Conservation (phyloP, 768 basidiomycete species). For the Amanita rimosa region DNA sequence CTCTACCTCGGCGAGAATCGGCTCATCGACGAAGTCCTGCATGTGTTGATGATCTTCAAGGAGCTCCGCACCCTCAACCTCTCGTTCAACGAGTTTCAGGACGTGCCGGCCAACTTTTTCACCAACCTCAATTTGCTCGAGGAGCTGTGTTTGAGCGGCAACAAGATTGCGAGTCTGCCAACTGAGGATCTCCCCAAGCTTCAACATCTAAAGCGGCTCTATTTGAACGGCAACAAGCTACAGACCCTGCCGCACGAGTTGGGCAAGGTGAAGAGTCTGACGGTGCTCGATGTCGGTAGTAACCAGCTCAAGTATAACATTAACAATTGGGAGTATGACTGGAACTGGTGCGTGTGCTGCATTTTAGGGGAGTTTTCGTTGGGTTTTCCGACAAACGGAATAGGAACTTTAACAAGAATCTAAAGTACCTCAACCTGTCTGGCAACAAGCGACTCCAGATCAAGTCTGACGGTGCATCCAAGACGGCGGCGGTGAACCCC, state of each 20-base stretch:
- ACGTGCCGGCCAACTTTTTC: constrained; percentile 73
- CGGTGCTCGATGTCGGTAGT: constrained; percentile 84
- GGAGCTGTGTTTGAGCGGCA: constrained; percentile 92
- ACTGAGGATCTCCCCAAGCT: constrained; percentile 78
- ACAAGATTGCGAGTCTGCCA: constrained; percentile 82
- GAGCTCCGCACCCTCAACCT: constrained; percentile 80
- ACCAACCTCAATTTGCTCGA: constrained; percentile 58
- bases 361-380: constrained; percentile 1
- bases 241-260: constrained; percentile 89
- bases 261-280: constrained; percentile 67
- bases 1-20: constrained; percentile 89
- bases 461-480: constrained; percentile 53
- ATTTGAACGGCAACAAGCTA: constrained; percentile 88
- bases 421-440: constrained; percentile 91
- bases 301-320: constrained; percentile 95
- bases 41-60: constrained; percentile 61
- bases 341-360: constrained; percentile 75
- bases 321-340: constrained; percentile 97
- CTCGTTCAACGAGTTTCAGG: constrained; percentile 90
- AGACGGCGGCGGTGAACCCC: constrained; percentile 13
- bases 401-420: constrained; percentile 90
- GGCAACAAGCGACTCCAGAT: constrained; percentile 97
- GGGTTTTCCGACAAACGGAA: constrained; percentile 19
- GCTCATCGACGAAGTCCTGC: constrained; percentile 70
- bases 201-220: constrained; percentile 59